Evolutionary conservation across 2,329 filamentous ascomycete species (phyloP), one percentile per base, ranked within the genome.

Genomic region (Ophiocordyceps camponoti-floridani): DNA sequence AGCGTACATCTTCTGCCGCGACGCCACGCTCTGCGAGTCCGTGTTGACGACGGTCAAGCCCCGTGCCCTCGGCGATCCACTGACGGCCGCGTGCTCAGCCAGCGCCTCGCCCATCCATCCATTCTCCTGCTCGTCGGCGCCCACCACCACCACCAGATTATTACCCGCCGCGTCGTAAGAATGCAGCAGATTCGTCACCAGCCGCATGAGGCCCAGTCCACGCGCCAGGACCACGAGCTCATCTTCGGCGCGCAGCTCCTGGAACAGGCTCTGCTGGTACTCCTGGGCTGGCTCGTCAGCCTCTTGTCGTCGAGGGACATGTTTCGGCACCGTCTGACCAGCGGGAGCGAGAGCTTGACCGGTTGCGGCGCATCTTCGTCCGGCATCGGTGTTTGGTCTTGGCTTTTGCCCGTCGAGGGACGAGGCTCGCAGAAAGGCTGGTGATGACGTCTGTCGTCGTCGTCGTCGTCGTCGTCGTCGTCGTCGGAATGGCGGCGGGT

Each of bases 231-330:
- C 73, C 54, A 96, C 82, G 51, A 98, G 79, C 63, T 93, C 83
- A 83, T 98, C 91, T 66, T 95, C 84, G 48, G 78, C 69, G 50
- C 86, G 82, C 52, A 94, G 77, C 65, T 91, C 84, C 60, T 84
- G 85, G 68, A 96, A 96, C 55, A 96, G 77, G 57, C 85, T 82
- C 67, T 96, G 88, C 68, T 98, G 91, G 62, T 93, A 98, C 70
- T 87, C 72, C 78, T 82, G 45, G 3, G n/a, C 14, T 6, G 7
- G 7, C 14, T 37, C 35, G 35, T 37, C 14, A 37, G 35, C 35
- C 35, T 37, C n/a, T 16, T 5, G 14, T 16, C 23, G 23, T 37
- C 35, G 28, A 12, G 23, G 19, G 1, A n/a, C 4, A 18, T 19
- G 40, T 11, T 19, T 23, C 12, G 12, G 33, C 6, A 7, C 3